Evolutionary conservation across 2,329 filamentous ascomycete species (phyloP), one percentile per base, ranked within the genome.

Genomic region (Amylocarpus encephaloides): DNA sequence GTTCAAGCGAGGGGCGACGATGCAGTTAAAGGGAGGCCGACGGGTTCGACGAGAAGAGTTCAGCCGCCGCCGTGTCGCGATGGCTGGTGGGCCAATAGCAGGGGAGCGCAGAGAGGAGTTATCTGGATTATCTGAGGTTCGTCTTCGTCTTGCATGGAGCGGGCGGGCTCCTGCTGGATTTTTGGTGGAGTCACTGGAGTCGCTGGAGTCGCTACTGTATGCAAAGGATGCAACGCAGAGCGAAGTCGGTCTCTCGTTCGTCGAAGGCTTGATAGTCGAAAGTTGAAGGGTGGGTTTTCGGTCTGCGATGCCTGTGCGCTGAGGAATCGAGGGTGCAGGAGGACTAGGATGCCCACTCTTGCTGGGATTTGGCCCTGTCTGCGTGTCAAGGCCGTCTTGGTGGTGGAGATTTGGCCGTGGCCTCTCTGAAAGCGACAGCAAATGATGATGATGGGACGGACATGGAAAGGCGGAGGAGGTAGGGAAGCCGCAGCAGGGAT

Each of bases 31-130:
- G 22, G 49, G 53, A 56, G 39, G 50, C 49, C 52, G 48, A 52
- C 50, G 49, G 53, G 36, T 46, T 50, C 46, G 43, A 49, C 41
- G 35, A 46, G 50, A 52, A 38, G 50, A 43, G 35, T 51, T 55
- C 53, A 53, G 51, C 55, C 50, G 55, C 48, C 55, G 52, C 45
- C 42, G 18, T 47, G 46, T 42, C 46, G 46, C 38, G 46, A 48
- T 43, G 33, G 18, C 39, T 40, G 16, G 43, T 33, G 45, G 46
- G 47, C 57, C 57, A 56, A 53, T 56, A 52, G 53, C 52, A 34
- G 32, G 32, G 12, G 34, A 36, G 34, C 34, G 32, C 38, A 26
- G 22, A 26, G 7, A 7, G 22, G n/a, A n/a, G n/a, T n/a, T n/a
- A n/a, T n/a, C n/a, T n/a, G n/a, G 22, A 26, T 26, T 26, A 26